These are phyloP conservation scores for Grigorovia yakushimaensis DNA, from an alignment of 805 yeast species.

Conservation along the genomic window DNA sequence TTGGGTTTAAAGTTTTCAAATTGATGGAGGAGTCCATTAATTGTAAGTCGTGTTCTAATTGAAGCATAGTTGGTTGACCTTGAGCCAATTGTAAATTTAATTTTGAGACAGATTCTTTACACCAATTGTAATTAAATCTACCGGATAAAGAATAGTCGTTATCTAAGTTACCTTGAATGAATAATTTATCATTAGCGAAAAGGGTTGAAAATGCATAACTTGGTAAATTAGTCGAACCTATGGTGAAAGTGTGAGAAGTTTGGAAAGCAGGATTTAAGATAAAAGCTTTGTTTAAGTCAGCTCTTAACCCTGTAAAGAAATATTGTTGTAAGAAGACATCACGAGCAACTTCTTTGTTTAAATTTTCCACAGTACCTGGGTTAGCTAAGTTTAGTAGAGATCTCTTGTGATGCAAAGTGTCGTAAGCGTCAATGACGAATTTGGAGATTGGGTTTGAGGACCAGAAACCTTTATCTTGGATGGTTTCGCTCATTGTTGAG, in stretches of 20 bases:
- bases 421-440: conserved; percentile 67
- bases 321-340: conserved; percentile 87
- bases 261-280: conserved; percentile 91
- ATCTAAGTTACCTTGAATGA: conserved; percentile 88
- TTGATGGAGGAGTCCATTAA: conserved; percentile 82
- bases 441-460: conserved; percentile 75
- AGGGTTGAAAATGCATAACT: conserved; percentile 86
- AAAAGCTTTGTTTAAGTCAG: conserved; percentile 89
- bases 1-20: conserved; percentile 86
- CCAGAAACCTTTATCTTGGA: conserved; percentile 47
- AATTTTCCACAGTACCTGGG: conserved; percentile 92
- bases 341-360: conserved; percentile 86
- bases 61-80: conserved; percentile 88
- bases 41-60: conserved; percentile 91
- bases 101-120: conserved; percentile 65
- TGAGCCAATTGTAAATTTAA: conserved; percentile 79
- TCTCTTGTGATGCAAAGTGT: conserved; percentile 66
- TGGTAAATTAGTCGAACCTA: conserved; percentile 79
- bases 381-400: conserved; percentile 69
- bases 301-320: conserved; percentile 91
- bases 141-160: conserved; percentile 78
- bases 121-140: conserved; percentile 87
- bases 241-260: conserved; percentile 84
- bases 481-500: conserved; percentile 24
- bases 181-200: conserved; percentile 75